Base-by-base conservation (phyloP, 192 early-diverging fungal genomes). In the Mortierella antarctica region DNA sequence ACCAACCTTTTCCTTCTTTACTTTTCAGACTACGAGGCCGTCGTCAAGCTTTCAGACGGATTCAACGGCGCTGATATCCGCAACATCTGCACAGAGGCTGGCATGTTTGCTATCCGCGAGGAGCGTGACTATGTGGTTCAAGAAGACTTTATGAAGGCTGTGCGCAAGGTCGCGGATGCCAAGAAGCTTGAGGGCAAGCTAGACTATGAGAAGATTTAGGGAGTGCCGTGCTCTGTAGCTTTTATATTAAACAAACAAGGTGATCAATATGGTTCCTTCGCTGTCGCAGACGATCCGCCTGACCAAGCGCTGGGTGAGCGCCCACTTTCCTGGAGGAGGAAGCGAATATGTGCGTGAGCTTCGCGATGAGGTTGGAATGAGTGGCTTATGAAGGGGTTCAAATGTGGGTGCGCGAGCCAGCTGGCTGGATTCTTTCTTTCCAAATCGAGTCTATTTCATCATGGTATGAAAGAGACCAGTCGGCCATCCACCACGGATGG, bases 61-160 rank as follows among this genome's bases (percentile, higher is more conserved):
- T 99, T 99, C 83, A 99, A 99, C 76, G 96, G 97, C 46, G 98
- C 98, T 18, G 98, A 99, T 91, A 86, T 99, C 78, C 89, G 98
- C 72, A 99, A 99, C 73, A 95, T 99, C 47, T 99, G 98, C 83
- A 99, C 98, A 20, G 98, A 99, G 87, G 97, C 97, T 12, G 98
- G 96, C 60, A 99, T 99, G 98, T 98, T 99, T 93, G 98, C 98
- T 39, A 99, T 99, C 72, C 95, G 97, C 44, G 97, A 98, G 65
- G 97, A 99, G 67, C 92, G 98, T 53, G 98, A 99, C 82, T 99
- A 97, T 85, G 90, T 93, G 39, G 79, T 97, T n/a, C 97, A 99
- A 83, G 97, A 98, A 72, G 98, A 99, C 76, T 99, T 98, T 84
- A 99, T 99, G 98, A 99, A 99, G 88, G 98, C 98, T 20, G 98